Conservation (phyloP, 306 rosid species). For the Cucumis hystrix region DNA sequence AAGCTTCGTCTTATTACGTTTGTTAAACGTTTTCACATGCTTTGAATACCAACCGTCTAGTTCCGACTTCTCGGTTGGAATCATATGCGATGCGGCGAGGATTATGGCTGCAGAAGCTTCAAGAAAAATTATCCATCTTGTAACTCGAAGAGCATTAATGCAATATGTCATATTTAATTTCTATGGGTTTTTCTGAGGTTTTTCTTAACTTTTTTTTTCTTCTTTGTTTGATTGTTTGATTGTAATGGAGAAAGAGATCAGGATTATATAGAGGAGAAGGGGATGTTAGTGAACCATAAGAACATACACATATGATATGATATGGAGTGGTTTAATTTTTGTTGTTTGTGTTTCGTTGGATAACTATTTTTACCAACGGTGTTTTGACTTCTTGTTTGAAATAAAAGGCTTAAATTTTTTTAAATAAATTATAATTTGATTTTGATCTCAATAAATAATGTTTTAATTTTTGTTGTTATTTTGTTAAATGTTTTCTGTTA, state of each 20-base stretch:
- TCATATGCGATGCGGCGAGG: not conserved
- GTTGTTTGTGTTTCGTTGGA: not conserved
- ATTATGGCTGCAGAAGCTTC: not conserved
- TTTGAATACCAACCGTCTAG: slow-evolving; percentile 24
- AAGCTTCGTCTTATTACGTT: slow-evolving; percentile 2
- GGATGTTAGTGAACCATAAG: not conserved
- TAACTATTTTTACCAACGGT: not conserved
- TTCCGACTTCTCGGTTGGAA: slow-evolving; percentile 17
- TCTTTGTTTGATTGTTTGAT: not conserved
- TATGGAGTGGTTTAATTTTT: not conserved
- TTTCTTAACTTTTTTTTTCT: too few species aligned
- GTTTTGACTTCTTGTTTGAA: too few species aligned
- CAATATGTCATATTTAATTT: not conserved
- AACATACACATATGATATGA: not conserved
- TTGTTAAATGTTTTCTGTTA: too few species aligned
- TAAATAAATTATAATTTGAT: too few species aligned
- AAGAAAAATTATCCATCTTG: not conserved
- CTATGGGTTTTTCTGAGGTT: not conserved
- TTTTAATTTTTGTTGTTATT: too few species aligned
- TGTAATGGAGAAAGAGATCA: too few species aligned
- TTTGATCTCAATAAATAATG: too few species aligned
- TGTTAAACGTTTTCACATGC: not conserved
- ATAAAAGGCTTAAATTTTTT: not conserved
- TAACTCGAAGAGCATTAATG: not conserved
- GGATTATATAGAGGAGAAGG: not conserved